Base-by-base conservation (phyloP, 345 rosid genomes). In the Iberis pinnata region DNA sequence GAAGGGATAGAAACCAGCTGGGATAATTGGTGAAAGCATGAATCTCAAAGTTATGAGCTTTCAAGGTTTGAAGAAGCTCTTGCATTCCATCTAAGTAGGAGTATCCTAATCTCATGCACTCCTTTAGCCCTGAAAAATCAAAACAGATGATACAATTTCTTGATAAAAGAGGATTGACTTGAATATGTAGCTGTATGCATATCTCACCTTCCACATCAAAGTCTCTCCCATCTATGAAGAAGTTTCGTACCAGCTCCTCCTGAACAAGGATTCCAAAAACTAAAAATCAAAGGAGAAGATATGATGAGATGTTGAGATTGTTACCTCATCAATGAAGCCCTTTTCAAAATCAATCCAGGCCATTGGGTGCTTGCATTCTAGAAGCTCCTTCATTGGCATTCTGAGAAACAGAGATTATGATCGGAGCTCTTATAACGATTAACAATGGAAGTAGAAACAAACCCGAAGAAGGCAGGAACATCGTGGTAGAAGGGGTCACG, bases 21-120 rank as follows among this genome's bases (percentile, higher is more conserved):
- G 96, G 98, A 60, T 90, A 84, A 53, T 90, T 90, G 55, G 98
- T 87, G 65, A 74, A 79, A 58, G 98, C 95, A 71, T 90, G 98
- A 80, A 90, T 84, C 73, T 90, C 86, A 14, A 80, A 82, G 69
- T 75, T 63, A 25, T 69, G 67, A 70, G 70, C 63, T 56, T 65
- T 74, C 56, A 90, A 58, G 14, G 68, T 58, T 15, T 54, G 70
- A 57, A 90, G 98, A 63, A 90, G 75, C 57, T 79, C 67, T 54
- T 78, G 75, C 44, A 90, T 72, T 15, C 98, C 96, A 61, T 82
- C 95, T 46, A 87, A 44, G 72, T 79, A 87, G 40, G 75, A 75
- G 69, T 80, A 87, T 61, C 92, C 92, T 56, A 61, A 75, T 70
- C 31, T 75, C 82, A 87, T 73, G 53, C 89, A 87, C 39, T 53